Conservation (phyloP, 179 eudicot genomes). For the Nepenthes alata region DNA sequence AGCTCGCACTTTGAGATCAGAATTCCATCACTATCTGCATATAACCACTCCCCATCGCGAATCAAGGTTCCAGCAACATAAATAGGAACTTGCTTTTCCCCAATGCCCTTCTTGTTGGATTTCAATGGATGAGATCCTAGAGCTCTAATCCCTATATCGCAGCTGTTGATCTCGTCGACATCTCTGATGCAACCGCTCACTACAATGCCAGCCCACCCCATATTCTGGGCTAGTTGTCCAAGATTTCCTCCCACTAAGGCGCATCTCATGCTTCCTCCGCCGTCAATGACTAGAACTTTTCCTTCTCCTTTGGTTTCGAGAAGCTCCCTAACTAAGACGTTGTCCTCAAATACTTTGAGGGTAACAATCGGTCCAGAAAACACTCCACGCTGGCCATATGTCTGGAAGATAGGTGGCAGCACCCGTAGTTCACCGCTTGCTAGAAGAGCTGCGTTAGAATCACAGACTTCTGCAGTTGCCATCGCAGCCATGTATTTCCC, state of each 20-base stretch:
- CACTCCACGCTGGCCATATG: slow-evolving; percentile 1
- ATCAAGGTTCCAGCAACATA: slow-evolving; percentile 6
- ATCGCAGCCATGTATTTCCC: slow-evolving; percentile 2
- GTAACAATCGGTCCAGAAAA: slow-evolving; percentile 11
- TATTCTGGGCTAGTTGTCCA: slow-evolving; percentile 2
- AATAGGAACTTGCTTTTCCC: slow-evolving; percentile 2
- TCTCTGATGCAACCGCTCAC: slow-evolving; percentile 10
- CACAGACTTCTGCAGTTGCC: slow-evolving; percentile 10
- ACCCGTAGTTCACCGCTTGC: slow-evolving; percentile 7
- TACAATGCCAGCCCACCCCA: slow-evolving; percentile 9
- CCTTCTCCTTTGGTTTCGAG: slow-evolving; percentile 6
- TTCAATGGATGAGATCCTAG: slow-evolving; percentile 9
- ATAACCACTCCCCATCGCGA: slow-evolving; percentile 10
- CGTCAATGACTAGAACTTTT: slow-evolving; percentile 7
- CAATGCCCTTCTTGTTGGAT: slow-evolving; percentile 6
- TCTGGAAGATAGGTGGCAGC: slow-evolving; percentile 8
- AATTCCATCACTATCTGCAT: slow-evolving; percentile 8
- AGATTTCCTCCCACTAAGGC: slow-evolving; percentile 9
- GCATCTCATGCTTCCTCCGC: slow-evolving; percentile 9
- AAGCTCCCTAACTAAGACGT: slow-evolving; percentile 3
- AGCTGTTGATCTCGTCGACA: slow-evolving; percentile 8
- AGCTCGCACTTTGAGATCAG: slow-evolving; percentile 5
- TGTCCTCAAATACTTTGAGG: slow-evolving; percentile 11
- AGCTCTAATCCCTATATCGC: slow-evolving; percentile 11
- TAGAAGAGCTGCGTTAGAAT: slow-evolving; percentile 5